Base-by-base conservation (phyloP, 2,329 filamentous ascomycete genomes). In the Tolypocladium amazonense region DNA sequence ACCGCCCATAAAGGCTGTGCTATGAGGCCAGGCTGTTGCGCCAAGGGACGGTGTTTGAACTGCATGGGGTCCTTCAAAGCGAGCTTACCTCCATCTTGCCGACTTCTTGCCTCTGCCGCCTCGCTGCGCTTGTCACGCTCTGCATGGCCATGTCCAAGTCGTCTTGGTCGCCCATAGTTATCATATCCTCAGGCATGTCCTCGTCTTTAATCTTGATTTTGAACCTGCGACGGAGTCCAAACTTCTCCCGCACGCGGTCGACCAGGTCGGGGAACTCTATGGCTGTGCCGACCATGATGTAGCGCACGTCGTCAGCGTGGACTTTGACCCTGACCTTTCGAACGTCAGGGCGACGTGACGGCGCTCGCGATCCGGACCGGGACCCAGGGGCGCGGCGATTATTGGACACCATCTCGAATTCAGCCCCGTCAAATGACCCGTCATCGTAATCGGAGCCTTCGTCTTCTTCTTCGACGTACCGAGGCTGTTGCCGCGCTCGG, bases 121-220 rank as follows among this genome's bases (percentile, higher is more conserved):
- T 84, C 56, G 89, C 92, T 61, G 78, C 76, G 56, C 82, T 82
- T 72, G 85, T 89, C 8, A 87, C 86, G 55, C 79, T 82, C 72
- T 84, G 82, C 58, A 97, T 81, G 35, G 90, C 86, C 85, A 97
- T 89, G 57, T 97, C 92, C 63, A 97, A 76, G 76, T 99, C 94
- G 69, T 99, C 94, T 73, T 97, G 90, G 72, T 99, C 94, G 37
- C 89, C 92, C 84, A 99, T 88, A 38, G 93, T 97, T 69, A 99
- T 95, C 89, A 97, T 93, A 69, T 97, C 93, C 59, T 88, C 81
- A 0, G 83, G 82, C 62, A 79, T 74, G 65, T 90, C 88, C 66
- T 97, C 94, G 64, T 95, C 91, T 68, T 83, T 85, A 66, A 92
- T 85, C 79, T 94, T 94, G 74, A 97, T 88, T 80, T 92, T 95